A percentile compares a stretch with the other conserved stretches of the same genome.
These are phyloP conservation scores for Carnegiea gigantea DNA, from an alignment of 179 eudicot species.

Conservation along the genomic window DNA sequence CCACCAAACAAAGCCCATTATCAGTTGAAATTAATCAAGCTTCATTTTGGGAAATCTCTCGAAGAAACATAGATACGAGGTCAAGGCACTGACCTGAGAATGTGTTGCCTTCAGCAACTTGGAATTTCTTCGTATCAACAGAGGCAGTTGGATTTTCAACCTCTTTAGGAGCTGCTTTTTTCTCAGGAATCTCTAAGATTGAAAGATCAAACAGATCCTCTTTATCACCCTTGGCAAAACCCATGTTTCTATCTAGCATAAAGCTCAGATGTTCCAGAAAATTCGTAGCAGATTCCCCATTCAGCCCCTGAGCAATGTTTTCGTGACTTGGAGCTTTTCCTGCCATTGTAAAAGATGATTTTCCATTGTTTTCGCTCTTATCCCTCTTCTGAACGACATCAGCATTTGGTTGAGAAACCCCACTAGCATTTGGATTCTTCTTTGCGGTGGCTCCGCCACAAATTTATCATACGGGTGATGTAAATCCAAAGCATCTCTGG, in stretches of 20 bases:
- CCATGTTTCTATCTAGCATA: not conserved
- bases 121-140: not conserved
- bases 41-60: not conserved
- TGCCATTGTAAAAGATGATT: not conserved
- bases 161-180: not conserved
- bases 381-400: constrained; percentile 9
- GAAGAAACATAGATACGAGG: not conserved
- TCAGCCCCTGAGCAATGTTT: not conserved
- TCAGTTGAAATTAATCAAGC: not conserved
- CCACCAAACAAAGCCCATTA: not conserved
- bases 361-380: not conserved
- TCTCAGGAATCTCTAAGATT: not conserved
- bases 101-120: not conserved
- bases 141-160: not conserved
- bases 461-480: constrained; percentile 13
- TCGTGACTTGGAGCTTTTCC: not conserved
- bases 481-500: constrained; percentile 3
- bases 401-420: constrained; percentile 21
- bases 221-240: not conserved
- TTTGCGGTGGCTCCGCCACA: constrained; percentile 11
- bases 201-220: constrained; percentile 6
- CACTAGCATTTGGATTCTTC: not conserved
- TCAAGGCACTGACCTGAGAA: not conserved
- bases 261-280: not conserved
- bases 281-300: not conserved